Percentiles rank a stretch among this genome's conserved stretches.
Conservation (phyloP, 2,329 filamentous ascomycete species). For the Bipolaris bicolor region DNA sequence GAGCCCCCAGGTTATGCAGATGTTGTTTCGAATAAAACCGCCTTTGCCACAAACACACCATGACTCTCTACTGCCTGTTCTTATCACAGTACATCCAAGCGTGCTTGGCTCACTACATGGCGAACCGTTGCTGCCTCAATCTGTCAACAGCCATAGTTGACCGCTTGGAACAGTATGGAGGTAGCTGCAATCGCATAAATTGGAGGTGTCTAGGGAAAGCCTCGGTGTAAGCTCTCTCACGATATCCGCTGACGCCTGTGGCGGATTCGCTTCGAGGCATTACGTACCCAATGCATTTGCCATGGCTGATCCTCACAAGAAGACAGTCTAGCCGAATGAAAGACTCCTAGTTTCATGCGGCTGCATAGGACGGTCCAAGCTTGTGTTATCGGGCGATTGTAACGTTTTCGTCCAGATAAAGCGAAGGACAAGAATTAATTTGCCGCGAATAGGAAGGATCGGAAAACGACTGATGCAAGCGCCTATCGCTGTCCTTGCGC, state of each 20-base stretch:
- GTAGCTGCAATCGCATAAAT: too few species aligned
- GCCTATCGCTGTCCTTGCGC: too few species aligned
- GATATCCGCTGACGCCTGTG: constrained; percentile 1
- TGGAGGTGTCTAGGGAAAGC: background rate
- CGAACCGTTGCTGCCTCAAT: too few species aligned
- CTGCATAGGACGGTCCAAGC: too few species aligned
- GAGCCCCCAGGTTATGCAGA: background rate
- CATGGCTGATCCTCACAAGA: constrained; percentile 2
- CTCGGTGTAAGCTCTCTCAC: background rate
- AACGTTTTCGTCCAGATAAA: too few species aligned
- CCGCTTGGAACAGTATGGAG: too few species aligned
- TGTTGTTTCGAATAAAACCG: background rate
- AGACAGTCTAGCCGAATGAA: constrained; percentile 1
- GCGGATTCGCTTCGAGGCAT: constrained; percentile 4
- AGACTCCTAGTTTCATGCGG: too few species aligned
- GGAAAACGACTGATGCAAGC: too few species aligned
- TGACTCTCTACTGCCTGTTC: constrained; percentile 1
- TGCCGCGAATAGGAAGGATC: too few species aligned
- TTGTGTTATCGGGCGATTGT: too few species aligned
- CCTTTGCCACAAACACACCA: constrained; percentile 4
- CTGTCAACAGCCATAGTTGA: background rate
- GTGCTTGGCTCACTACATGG: background rate
- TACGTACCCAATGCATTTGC: constrained; percentile 1
- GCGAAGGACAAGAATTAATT: too few species aligned
- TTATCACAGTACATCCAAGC: background rate